Evolutionary conservation across 139 green algal species (phyloP).

Genomic region (Spirogloea muscicola): DNA sequence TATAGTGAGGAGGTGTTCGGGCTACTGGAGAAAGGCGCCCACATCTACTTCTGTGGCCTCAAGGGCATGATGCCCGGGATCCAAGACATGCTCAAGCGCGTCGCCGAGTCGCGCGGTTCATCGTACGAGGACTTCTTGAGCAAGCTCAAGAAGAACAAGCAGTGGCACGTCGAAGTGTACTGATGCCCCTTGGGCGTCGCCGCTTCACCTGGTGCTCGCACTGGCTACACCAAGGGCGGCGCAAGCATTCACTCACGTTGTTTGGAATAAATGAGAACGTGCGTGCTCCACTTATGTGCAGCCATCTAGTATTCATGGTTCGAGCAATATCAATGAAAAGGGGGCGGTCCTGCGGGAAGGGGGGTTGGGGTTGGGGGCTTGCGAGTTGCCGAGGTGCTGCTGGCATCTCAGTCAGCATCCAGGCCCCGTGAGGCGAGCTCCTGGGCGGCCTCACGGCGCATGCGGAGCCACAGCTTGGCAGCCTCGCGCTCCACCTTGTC

Average conservation of each 20-base stretch:
- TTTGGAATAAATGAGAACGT: too few species aligned
- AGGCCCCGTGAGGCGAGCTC: neutral
- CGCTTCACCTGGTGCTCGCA: too few species aligned
- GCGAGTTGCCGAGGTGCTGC: too few species aligned
- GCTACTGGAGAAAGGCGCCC: conserved; percentile 84
- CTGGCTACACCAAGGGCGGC: too few species aligned
- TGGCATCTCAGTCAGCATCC: too few species aligned
- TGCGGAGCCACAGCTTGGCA: conserved; percentile 12
- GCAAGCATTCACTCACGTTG: too few species aligned
- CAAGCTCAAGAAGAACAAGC: conserved; percentile 80
- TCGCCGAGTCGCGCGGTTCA: conserved; percentile 81
- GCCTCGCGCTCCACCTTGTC: conserved; percentile 10
- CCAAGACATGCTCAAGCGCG: conserved; percentile 88
- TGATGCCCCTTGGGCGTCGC: too few species aligned
- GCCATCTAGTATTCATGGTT: too few species aligned
- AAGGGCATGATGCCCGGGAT: conserved; percentile 98
- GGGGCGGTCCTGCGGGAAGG: too few species aligned
- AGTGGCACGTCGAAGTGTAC: conserved; percentile 97
- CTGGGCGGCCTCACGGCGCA: conserved; percentile 6
- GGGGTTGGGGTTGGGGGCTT: too few species aligned
- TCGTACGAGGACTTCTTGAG: conserved; percentile 82
- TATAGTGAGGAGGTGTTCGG: conserved; percentile 97
- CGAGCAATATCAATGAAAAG: too few species aligned
- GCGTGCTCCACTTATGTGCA: too few species aligned
- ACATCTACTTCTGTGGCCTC: conserved; percentile 99